A percentile compares a stretch with the other conserved stretches of the same genome.
Conservation (phyloP, 768 basidiomycete species). For the Sarcodon sp. region DNA sequence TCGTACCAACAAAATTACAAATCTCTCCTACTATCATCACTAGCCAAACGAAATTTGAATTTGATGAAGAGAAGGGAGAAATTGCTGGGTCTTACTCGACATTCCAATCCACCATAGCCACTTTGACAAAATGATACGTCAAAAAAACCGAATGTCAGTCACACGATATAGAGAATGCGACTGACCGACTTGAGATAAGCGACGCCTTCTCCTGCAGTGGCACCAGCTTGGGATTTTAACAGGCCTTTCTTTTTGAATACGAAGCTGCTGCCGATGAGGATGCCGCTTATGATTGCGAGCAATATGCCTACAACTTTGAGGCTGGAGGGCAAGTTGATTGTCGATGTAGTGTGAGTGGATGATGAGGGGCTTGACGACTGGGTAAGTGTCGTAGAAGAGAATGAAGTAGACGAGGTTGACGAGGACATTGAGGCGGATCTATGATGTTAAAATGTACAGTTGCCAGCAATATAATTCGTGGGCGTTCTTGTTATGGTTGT, state of each 20-base stretch:
- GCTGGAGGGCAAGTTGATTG: neutral
- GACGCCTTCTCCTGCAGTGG: slow-evolving; percentile 73
- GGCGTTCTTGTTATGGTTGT: no score
- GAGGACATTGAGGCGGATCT: no score
- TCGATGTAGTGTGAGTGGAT: no score
- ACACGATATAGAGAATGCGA: slow-evolving; percentile 5
- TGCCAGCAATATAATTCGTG: no score
- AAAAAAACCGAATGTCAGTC: neutral
- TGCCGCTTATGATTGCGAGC: slow-evolving; percentile 63
- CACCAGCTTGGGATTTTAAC: slow-evolving; percentile 69
- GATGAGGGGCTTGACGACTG: no score
- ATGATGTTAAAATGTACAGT: no score
- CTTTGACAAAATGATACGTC: slow-evolving; percentile 11
- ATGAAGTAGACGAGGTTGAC: no score
- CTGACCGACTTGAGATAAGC: slow-evolving; percentile 90
- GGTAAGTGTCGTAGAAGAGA: no score
- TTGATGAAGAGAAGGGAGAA: neutral
- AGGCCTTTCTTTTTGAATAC: slow-evolving; percentile 98
- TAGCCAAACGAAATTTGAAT: slow-evolving; percentile 11
- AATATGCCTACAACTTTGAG: slow-evolving; percentile 61
- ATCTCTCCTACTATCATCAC: slow-evolving; percentile 90
- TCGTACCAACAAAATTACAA: slow-evolving; percentile 75
- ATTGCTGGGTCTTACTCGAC: slow-evolving; percentile 42
- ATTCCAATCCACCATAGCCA: slow-evolving; percentile 92
- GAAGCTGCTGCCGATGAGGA: slow-evolving; percentile 87